Base-by-base conservation (phyloP, 805 yeast species). In the Nakazawaea laoshanensis region DNA sequence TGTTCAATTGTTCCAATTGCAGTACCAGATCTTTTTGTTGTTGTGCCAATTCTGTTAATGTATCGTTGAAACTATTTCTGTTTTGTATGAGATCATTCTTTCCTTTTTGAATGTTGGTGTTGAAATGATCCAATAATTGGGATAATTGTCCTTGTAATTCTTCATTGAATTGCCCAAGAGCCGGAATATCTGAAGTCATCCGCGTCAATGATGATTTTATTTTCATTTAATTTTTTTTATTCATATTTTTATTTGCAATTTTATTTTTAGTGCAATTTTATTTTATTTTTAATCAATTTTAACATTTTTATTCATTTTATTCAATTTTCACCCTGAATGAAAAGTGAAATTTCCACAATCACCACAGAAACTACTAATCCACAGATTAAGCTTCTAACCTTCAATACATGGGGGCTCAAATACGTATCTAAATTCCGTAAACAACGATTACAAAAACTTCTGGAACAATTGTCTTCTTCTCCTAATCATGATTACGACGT, bases 361-460 rank as follows among this genome's bases (percentile, higher is more conserved):
- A 23, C 13, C 26, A 14, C 18, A 12, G 27, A 19, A 4, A 15
- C 14, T 6, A 23, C 24, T 7, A 31, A 27, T 19, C 35, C 32
- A 9, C 11, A 44, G 9, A 46, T 78, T 12, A 70, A 60, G 41
- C 59, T 83, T 23, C 61, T 83, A 18, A 81, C 92, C 0, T 71
- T 79, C 50, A 83, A 83, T 51, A 74, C 81, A 2, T 86, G 96
- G 96, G 98, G 98, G 1, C 61, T 92, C 39, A 87, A 86, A 47
- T 79, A 57, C 46, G 82, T 92, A 2, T 77, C 96, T n/a, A 81
- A 78, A 47, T 57, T 57, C 39, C 62, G 98, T 19, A 53, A 57
- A 22, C 67, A 65, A 42, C 65, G 98, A 24, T 61, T 92, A 20
- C 52, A 46, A 11, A 94, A 86, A 2, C 82, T 92, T 20, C 95